A percentile compares a stretch with the other conserved stretches of the same genome.
Evolutionary conservation across 345 rosid species (phyloP).

Genomic region (Ricinus communis): DNA sequence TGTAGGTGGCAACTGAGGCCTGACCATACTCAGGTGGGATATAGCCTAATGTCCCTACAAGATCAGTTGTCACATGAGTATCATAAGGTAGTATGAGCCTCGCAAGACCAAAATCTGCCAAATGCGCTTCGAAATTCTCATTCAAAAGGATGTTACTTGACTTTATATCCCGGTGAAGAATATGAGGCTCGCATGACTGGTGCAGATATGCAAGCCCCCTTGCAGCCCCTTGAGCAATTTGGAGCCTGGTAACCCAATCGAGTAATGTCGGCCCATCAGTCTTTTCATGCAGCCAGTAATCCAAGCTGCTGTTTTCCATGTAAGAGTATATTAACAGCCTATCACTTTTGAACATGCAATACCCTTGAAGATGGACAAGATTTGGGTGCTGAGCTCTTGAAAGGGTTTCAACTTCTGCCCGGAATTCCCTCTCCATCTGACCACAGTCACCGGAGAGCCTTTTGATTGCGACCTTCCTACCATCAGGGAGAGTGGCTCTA

Average conservation of each 20-base stretch:
- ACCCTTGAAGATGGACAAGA: slow-evolving; percentile 79
- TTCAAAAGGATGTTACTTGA: slow-evolving; percentile 83
- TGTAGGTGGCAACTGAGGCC: slow-evolving; percentile 79
- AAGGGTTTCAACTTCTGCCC: slow-evolving; percentile 84
- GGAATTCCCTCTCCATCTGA: slow-evolving; percentile 82
- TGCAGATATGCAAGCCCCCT: slow-evolving; percentile 72
- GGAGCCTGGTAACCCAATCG: slow-evolving; percentile 65
- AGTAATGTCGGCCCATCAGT: slow-evolving; percentile 59
- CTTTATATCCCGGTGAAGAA: slow-evolving; percentile 79
- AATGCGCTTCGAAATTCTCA: slow-evolving; percentile 69
- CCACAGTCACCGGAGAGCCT: slow-evolving; percentile 82
- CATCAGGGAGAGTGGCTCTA: slow-evolving; percentile 66
- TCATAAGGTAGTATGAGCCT: slow-evolving; percentile 70
- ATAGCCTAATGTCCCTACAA: slow-evolving; percentile 85
- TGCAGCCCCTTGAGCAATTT: slow-evolving; percentile 71
- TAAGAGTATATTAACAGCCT: slow-evolving; percentile 77
- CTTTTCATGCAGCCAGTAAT: slow-evolving; percentile 85
- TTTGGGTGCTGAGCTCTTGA: slow-evolving; percentile 87
- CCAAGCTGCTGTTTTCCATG: slow-evolving; percentile 91
- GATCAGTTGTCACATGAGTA: slow-evolving; percentile 81
- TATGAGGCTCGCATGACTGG: slow-evolving; percentile 76
- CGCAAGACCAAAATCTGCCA: slow-evolving; percentile 91
- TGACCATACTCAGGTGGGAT: slow-evolving; percentile 91
- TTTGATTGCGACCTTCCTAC: slow-evolving; percentile 69
- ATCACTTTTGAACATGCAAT: slow-evolving; percentile 54